phyloP scores from a whole-genome alignment of 768 basidiomycete species.

The Clavulina sp. region DNA sequence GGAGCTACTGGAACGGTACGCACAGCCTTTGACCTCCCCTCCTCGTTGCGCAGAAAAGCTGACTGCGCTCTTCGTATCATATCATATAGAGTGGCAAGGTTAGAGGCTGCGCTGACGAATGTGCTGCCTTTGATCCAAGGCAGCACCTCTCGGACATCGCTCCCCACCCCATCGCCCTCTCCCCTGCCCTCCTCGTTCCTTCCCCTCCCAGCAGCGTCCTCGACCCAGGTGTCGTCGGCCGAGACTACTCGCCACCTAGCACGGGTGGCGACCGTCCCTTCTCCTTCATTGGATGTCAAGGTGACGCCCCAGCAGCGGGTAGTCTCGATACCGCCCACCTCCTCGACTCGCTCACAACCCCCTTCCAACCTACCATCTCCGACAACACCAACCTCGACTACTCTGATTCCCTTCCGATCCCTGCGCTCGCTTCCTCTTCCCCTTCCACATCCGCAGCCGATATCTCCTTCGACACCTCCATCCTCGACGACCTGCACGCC shows the following conservation, averaged over 20 bases:
- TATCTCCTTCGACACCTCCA: no score
- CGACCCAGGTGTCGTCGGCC: constrained; percentile 16
- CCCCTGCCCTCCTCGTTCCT: constrained; percentile 20
- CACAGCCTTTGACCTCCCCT: background rate
- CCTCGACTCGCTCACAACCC: no score
- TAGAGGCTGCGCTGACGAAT: constrained; percentile 7
- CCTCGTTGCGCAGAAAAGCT: background rate
- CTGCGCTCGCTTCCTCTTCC: no score
- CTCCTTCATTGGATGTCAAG: constrained; percentile 24
- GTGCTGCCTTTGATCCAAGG: constrained; percentile 4
- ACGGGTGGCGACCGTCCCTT: constrained; percentile 81
- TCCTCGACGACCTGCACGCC: no score
- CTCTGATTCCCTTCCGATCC: no score
- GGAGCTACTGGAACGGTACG: constrained; percentile 46
- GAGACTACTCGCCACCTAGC: constrained; percentile 91
- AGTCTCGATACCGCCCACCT: no score
- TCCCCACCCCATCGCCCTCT: constrained; percentile 20
- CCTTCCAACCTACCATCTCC: no score
- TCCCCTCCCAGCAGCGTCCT: constrained; percentile 5
- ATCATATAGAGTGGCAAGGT: background rate
- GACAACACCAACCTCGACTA: no score
- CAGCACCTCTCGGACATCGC: constrained; percentile 8
- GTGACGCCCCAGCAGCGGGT: constrained; percentile 90
- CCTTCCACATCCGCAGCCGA: no score
- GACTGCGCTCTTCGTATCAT: constrained; percentile 2